These are phyloP conservation scores for Penicillium aurantiogriseum DNA, from an alignment of 2,329 filamentous ascomycete species.

Conservation along the genomic window DNA sequence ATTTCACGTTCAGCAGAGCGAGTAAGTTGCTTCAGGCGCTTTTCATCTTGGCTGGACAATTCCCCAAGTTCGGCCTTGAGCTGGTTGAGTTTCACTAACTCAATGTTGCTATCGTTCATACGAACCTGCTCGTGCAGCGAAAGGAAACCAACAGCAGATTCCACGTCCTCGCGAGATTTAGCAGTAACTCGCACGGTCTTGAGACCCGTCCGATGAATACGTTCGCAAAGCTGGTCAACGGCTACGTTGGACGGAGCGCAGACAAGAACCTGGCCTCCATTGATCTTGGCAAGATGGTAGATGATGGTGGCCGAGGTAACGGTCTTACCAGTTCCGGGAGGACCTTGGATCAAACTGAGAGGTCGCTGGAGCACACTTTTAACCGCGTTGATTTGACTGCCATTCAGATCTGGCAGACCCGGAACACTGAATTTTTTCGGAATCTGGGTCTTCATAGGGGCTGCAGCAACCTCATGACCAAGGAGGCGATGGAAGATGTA, in stretches of 20 bases:
- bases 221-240: conserved; percentile 96
- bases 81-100: conserved; percentile 87
- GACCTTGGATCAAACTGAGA: conserved; percentile 92
- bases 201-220: conserved; percentile 88
- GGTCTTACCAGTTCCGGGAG: conserved; percentile 95
- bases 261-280: conserved; percentile 89
- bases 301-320: conserved; percentile 98
- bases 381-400: conserved; percentile 93
- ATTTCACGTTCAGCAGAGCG: conserved; percentile 94
- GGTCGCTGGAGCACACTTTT: conserved; percentile 93
- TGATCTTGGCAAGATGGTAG: conserved; percentile 94
- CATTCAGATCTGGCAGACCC: conserved; percentile 88
- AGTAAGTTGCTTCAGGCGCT: conserved; percentile 95
- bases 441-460: conserved; percentile 91
- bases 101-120: conserved; percentile 94
- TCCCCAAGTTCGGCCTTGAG: conserved; percentile 91
- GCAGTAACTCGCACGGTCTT: conserved; percentile 98
- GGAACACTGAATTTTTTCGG: conserved; percentile 97
- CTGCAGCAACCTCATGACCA: conserved; percentile 89
- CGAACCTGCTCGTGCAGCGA: conserved; percentile 96
- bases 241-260: conserved; percentile 98
- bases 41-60: conserved; percentile 91
- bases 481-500: conserved; percentile 98
- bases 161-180: conserved; percentile 97
- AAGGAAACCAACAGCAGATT: conserved; percentile 94